phyloP scores from a whole-genome alignment of 371 early-diverging fungal species.

The Mortierella sp. region DNA sequence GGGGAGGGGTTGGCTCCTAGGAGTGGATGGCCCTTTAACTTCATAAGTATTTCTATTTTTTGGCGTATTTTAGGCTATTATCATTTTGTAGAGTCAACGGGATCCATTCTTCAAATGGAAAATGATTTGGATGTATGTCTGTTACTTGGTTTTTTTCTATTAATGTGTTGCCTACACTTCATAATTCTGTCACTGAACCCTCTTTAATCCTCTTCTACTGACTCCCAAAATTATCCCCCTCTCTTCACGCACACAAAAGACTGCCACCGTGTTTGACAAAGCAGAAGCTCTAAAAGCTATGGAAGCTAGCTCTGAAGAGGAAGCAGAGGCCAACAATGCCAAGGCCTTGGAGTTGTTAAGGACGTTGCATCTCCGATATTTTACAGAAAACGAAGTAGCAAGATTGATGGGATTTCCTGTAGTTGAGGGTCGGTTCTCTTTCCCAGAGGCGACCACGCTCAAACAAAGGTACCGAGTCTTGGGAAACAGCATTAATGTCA shows the following conservation, averaged over 20 bases:
- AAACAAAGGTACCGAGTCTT: constrained; percentile 74
- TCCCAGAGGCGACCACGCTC: constrained; percentile 63
- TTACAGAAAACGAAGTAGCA: constrained; percentile 82
- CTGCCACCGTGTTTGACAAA: constrained; percentile 31
- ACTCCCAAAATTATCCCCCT: background rate
- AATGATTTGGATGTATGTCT: constrained; percentile 60
- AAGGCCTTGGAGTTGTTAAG: constrained; percentile 32
- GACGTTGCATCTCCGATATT: constrained; percentile 73
- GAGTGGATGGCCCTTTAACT: no score
- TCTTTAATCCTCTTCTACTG: background rate
- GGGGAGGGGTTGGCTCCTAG: no score
- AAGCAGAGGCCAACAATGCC: constrained; percentile 21
- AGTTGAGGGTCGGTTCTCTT: constrained; percentile 54
- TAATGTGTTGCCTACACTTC: no score
- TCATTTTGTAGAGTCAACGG: constrained; percentile 84
- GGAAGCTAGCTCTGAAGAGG: constrained; percentile 2
- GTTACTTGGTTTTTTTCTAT: background rate
- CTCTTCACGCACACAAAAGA: constrained; percentile 7
- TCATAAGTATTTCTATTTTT: background rate
- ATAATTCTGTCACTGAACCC: background rate
- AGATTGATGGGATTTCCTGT: constrained; percentile 84
- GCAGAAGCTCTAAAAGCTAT: constrained; percentile 31
- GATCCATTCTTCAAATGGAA: constrained; percentile 73
- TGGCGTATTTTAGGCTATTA: constrained; percentile 61
- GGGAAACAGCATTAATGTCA: constrained; percentile 77